phyloP scores from a whole-genome alignment of 305 asterid species.

The Fraxinus platypoda region DNA sequence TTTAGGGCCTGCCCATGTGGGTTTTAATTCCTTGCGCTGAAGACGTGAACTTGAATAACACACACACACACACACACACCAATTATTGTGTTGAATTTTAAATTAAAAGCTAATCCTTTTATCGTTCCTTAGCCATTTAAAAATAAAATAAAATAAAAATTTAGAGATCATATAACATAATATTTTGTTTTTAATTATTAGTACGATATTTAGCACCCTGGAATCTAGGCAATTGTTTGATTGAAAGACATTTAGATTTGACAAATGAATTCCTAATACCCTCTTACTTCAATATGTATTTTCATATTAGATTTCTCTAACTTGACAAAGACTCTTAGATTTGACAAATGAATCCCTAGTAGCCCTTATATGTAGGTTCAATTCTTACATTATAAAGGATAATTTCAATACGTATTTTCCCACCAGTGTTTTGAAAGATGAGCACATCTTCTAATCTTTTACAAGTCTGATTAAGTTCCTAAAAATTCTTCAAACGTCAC shows the following conservation, averaged over 20 bases:
- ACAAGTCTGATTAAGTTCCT: no score
- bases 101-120: not conserved
- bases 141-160: not conserved
- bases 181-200: not conserved
- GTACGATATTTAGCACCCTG: no score
- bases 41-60: slow-evolving; percentile 1
- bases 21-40: not conserved
- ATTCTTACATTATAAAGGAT: no score
- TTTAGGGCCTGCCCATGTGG: not conserved
- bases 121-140: not conserved
- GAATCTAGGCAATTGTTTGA: no score
- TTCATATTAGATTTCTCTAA: no score
- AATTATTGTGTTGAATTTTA: not conserved
- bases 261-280: no score
- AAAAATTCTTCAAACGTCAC: no score
- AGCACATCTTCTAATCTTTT: no score
- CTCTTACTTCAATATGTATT: no score
- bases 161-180: not conserved
- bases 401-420: not conserved
- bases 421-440: no score
- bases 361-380: not conserved
- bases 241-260: not conserved
- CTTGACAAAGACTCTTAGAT: no score
- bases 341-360: no score
- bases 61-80: not conserved